Evolutionary conservation across 1,139 yeast species (phyloP).

Genomic region (Pichia terricola): DNA sequence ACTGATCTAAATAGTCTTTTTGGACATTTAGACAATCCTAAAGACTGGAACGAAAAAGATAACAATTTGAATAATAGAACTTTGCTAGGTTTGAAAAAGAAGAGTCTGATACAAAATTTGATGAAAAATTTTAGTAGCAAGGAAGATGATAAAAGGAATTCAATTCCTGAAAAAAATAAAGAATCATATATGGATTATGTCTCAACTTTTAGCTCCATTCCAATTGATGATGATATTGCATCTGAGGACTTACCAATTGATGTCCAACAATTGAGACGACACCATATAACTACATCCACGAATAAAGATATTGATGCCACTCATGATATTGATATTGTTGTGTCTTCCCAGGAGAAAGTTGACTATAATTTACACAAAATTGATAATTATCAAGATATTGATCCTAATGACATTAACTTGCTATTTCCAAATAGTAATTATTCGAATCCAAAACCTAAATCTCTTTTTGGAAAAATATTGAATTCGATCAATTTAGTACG

Average conservation of each 20-base stretch:
- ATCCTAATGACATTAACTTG: slow-evolving; percentile 3
- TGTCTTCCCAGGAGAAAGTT: slow-evolving; percentile 22
- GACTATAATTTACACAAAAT: slow-evolving; percentile 22
- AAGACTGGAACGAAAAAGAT: slow-evolving; percentile 9
- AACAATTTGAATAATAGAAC: neutral
- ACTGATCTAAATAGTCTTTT: slow-evolving; percentile 17
- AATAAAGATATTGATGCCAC: neutral
- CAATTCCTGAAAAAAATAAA: slow-evolving; percentile 1
- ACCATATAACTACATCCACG: neutral
- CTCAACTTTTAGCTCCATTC: slow-evolving; percentile 9
- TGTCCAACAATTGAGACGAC: slow-evolving; percentile 11
- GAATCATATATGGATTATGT: slow-evolving; percentile 5
- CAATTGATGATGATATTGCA: slow-evolving; percentile 14
- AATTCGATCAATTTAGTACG: slow-evolving; percentile 9
- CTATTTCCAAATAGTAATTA: neutral
- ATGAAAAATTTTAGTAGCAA: neutral
- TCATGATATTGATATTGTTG: slow-evolving; percentile 19
- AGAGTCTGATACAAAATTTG: neutral
- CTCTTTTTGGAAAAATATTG: slow-evolving; percentile 1
- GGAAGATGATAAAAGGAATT: neutral
- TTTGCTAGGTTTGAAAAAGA: neutral
- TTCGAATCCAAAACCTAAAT: neutral
- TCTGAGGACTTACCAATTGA: slow-evolving; percentile 22
- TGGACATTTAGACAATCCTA: slow-evolving; percentile 8
- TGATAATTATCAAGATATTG: slow-evolving; percentile 10